Base-by-base conservation (phyloP, 2,329 filamentous ascomycete genomes). In the Aureobasidium sp. region DNA sequence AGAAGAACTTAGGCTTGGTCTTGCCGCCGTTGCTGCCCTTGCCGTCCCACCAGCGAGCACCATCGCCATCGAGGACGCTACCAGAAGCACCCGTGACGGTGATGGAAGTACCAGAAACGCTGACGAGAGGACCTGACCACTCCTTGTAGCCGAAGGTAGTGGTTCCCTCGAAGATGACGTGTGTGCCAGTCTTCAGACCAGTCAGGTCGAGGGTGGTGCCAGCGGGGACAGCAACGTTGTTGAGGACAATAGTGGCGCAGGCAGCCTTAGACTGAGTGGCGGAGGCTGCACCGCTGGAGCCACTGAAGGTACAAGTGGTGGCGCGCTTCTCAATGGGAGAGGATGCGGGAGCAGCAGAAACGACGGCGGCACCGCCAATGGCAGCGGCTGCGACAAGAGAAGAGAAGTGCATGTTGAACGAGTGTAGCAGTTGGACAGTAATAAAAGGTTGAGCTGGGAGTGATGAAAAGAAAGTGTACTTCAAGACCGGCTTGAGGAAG, bases 111-210 rank as follows among this genome's bases (percentile, higher is more conserved):
- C 86, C 87, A 1, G 81, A 81, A 65, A 88, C 77, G 32, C 80
- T 79, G 67, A 89, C 79, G 15, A 89, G 77, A 48, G 86, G 86
- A 0, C 87, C 86, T 1, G 72, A 71, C 86, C 86, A 89, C 68
- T 86, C 82, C 65, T 83, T 76, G 74, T 87, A 88, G 24, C 78
- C 86, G 69, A 86, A 89, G 60, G 82, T 84, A n/a, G 86, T 89
- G 15, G 78, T 82, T 47, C 87, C 87, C 63, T 83, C 72, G 73
- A 89, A 89, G 67, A 81, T 82, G 65, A 88, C 60, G 32, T 66
- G 69, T 17, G 74, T 73, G 29, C 71, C 71, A 12, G 68, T 63
- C 44, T 70, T 68, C 15, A 76, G 67, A 27, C 67, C 68, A 34
- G 68, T 71, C 48, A 77, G 66, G 61, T 77, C 72, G 9, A 77